Evolutionary conservation across 129 eudicot species (phyloP).

Genomic region (Glebionis coronaria): DNA sequence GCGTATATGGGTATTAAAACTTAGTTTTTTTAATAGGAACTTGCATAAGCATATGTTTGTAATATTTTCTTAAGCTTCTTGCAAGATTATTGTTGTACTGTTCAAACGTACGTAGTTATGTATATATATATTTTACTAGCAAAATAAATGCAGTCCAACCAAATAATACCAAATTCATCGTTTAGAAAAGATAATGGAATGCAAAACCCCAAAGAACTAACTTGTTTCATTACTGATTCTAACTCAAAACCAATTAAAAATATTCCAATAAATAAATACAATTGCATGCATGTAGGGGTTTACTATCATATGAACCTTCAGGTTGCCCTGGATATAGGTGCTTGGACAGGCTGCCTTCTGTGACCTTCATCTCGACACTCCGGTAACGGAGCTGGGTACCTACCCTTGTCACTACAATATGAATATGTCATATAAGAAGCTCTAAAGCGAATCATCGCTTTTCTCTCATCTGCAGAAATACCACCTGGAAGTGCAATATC

Average conservation of each 20-base stretch:
- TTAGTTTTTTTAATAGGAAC: too few relatives aligned
- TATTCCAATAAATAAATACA: background rate
- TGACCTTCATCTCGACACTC: conserved; percentile 29
- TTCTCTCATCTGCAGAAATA: conserved; percentile 17
- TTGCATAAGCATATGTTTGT: too few relatives aligned
- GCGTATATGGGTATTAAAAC: too few relatives aligned
- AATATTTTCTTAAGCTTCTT: too few relatives aligned
- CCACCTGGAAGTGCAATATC: conserved; percentile 3
- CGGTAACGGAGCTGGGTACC: conserved; percentile 32
- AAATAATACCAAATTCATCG: too few relatives aligned
- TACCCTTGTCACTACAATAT: conserved; percentile 34
- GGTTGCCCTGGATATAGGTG: background rate
- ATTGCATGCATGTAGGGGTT: background rate
- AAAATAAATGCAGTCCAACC: too few relatives aligned
- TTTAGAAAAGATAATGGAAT: too few relatives aligned
- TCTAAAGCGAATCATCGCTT: conserved; percentile 30
- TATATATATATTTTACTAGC: too few relatives aligned
- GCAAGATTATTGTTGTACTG: too few relatives aligned
- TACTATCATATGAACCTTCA: background rate
- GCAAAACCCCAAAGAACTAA: background rate
- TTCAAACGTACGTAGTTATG: too few relatives aligned
- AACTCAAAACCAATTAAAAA: background rate
- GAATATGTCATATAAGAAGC: conserved; percentile 38
- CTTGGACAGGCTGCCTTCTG: background rate
- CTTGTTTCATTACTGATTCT: background rate